Base-by-base conservation (phyloP, 306 rosid genomes). In the Clitoria ternatea region DNA sequence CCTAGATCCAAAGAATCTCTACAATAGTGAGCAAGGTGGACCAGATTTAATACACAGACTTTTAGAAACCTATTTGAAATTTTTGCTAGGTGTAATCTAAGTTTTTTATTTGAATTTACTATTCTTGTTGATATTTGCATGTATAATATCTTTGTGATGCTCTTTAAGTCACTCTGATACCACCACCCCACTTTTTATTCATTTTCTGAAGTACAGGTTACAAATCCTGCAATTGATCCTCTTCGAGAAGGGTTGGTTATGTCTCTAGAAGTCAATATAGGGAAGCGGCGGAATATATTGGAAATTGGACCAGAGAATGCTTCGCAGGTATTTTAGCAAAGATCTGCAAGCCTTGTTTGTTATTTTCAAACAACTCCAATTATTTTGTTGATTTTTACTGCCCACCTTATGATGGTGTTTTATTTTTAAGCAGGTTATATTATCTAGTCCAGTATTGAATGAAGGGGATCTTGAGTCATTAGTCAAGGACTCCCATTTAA, bases 161-260 rank as follows among this genome's bases (percentile, higher is more conserved):
- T 74, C 52, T 48, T 59, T 29, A 69, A 26, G 32, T 61, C 53
- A 68, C 44, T 74, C 30, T 14, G 59, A 35, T 17, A 23, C 39
- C 19, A 27, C 19, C 30, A 5, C 35, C 45, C 64, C 20, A 14
- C n/a, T 71, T 72, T 43, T 43, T 72, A 57, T 54, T 65, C 39
- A 27, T 35, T 75, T 57, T 36, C 42, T 7, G 20, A 39, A 53
- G 57, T 73, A 69, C 83, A 94, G 99, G 99, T 94, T 55, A 94
- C 99, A 47, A 94, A 94, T 85, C 99, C 99, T 70, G 99, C 99
- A 66, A 94, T 91, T 76, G 99, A 94, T 74, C 99, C 99, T 50
- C 99, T 94, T 61, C 82, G 97, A 83, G 99, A 94, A 87, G 99
- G 99, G 74, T 69, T 94, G 69, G 99, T 94, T 68, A 94, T 94